These are phyloP conservation scores for Aspergillus intermedius DNA, from an alignment of 2,329 filamentous ascomycete genomes.

Conservation along the genomic window DNA sequence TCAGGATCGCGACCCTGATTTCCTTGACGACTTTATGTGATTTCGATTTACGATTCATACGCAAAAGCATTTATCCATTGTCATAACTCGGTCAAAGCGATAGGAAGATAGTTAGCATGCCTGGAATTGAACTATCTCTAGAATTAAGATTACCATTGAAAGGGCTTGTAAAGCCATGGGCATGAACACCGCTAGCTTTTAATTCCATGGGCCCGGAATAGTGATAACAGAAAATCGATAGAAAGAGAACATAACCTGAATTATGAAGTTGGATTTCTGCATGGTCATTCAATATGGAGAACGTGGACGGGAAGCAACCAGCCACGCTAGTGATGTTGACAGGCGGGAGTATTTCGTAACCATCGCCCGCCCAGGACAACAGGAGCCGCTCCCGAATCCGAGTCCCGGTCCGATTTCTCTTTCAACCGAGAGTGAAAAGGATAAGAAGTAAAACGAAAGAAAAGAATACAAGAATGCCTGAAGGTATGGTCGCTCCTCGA, in stretches of 20 bases:
- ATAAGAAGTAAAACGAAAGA: background rate
- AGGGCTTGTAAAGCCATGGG: too few species aligned
- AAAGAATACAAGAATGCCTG: constrained; percentile 14
- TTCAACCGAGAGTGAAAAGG: background rate
- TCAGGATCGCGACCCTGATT: constrained; percentile 66
- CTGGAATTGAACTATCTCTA: too few species aligned
- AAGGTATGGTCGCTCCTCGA: constrained; percentile 9
- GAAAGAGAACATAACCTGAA: too few species aligned
- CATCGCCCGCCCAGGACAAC: constrained; percentile 2
- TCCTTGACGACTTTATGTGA: constrained; percentile 92
- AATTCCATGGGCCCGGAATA: too few species aligned
- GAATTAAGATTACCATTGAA: too few species aligned
- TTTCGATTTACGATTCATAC: constrained; percentile 13
- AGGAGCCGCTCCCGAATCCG: background rate
- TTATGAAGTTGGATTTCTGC: too few species aligned
- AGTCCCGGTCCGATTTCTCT: background rate
- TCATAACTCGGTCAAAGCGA: background rate
- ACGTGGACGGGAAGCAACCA: constrained; percentile 10
- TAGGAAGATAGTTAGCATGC: background rate
- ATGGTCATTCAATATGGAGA: constrained; percentile 2
- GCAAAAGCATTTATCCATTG: constrained; percentile 1
- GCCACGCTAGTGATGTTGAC: constrained; percentile 32
- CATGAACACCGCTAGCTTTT: too few species aligned
- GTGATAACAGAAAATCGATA: too few species aligned
- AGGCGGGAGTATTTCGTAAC: constrained; percentile 16